A percentile compares a stretch with the other conserved stretches of the same genome.
phyloP scores from a whole-genome alignment of 192 early-diverging fungal genomes.

The Backusella parvicylindrica region DNA sequence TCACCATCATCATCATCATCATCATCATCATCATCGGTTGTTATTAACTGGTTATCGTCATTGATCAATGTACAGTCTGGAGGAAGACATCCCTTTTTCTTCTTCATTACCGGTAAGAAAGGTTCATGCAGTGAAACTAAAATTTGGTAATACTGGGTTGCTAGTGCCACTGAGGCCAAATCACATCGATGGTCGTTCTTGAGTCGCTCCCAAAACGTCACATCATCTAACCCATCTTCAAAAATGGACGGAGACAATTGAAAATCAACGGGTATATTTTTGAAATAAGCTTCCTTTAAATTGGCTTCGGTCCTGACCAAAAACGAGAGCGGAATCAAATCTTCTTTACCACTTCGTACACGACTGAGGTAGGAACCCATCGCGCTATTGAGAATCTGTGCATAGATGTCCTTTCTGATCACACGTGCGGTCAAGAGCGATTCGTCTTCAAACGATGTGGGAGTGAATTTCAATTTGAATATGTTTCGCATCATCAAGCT shows the following conservation, averaged over 20 bases:
- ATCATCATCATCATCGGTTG: not conserved
- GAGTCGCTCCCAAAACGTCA: not conserved
- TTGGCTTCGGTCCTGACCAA: not conserved
- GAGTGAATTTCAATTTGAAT: not conserved
- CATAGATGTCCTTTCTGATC: not conserved
- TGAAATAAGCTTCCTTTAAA: slow-evolving; percentile 7
- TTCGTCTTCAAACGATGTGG: not conserved
- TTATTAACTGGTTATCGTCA: not conserved
- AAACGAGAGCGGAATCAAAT: slow-evolving; percentile 5
- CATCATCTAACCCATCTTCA: slow-evolving; percentile 9
- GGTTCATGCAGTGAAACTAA: slow-evolving; percentile 14
- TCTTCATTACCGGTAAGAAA: slow-evolving; percentile 1
- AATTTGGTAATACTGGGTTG: not conserved
- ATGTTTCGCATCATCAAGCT: not conserved
- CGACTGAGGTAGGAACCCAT: not conserved
- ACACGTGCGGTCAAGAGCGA: not conserved
- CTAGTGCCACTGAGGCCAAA: not conserved
- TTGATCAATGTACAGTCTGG: not conserved
- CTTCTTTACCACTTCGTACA: slow-evolving; percentile 3
- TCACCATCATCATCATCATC: not conserved
- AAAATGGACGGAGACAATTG: slow-evolving; percentile 12
- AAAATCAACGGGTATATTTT: slow-evolving; percentile 1
- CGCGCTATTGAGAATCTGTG: not conserved
- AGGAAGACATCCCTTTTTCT: not conserved
- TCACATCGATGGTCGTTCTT: slow-evolving; percentile 7